Evolutionary conservation across 1,284 basidiomycete species (phyloP), one percentile per base, ranked within the genome.

Genomic region (Peniophora sp.): DNA sequence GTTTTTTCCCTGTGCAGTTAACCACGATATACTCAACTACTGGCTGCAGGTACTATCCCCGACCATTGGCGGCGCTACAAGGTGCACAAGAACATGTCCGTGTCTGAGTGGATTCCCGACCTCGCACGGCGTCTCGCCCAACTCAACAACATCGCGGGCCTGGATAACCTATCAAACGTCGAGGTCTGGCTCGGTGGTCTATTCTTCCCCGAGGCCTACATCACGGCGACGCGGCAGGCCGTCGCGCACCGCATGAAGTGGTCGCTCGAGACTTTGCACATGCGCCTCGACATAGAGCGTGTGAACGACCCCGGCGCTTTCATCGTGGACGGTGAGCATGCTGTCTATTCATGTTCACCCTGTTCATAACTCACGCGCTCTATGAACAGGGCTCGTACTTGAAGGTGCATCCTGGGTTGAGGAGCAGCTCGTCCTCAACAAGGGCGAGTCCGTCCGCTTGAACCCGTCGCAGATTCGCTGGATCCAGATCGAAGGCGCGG

Each of bases 201-300:
- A 49, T 97, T 97, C 79, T 94, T 92, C 77, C 95, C 95, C 1
- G 92, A 95, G 62, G 93, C 92, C 2, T 97, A 93, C 66, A 79
- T 97, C 60, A 97, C 94, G 0, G 94, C 94, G 1, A 95, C 92
- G 1, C 79, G 94, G 50, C 95, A 97, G 68, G 84, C 89, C 16
- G 87, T 94, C 8, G 94, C 94, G 1, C 93, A 97, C 65, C 78
- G 84, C 51, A 92, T 89, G 69, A 83, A 83, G 56, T 91, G 89
- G 85, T 94, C 91, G 65, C 71, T 97, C 56, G 94, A 97, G 68
- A 92, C 91, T n/a, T 66, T 97, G 57, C 74, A 81, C 51, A 68
- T 97, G 43, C 71, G 83, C 52, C 71, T 97, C 17, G 87, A 91
- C 54, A 81, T 97, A 43, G 90, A 90, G 59, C 75, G 81, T 36